Conservation (phyloP, 352 stramenopile species). For the Lagenidium sp. region DNA sequence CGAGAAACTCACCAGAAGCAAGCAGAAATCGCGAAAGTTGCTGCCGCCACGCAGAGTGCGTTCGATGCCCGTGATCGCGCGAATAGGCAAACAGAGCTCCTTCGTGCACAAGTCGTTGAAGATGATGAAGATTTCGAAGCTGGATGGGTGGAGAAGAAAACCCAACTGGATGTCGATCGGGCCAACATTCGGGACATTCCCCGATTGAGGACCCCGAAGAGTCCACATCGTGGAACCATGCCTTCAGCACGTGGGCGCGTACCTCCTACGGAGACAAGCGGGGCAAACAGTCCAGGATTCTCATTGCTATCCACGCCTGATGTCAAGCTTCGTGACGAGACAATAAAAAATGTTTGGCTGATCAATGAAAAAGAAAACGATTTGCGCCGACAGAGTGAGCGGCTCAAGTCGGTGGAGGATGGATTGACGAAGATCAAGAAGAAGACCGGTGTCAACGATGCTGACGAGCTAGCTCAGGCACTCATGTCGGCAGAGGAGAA, state of each 20-base stretch:
- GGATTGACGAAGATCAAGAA: conserved; percentile 84
- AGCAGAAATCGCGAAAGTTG: conserved; percentile 71
- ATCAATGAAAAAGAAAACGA: conserved; percentile 73
- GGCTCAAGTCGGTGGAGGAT: conserved; percentile 64
- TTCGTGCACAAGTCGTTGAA: conserved; percentile 66
- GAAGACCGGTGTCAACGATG: conserved; percentile 77
- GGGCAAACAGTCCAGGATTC: conserved; percentile 23
- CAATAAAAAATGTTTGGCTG: conserved; percentile 62
- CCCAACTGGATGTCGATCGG: conserved; percentile 77
- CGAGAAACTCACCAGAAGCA: conserved; percentile 81
- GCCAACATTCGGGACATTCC: conserved; percentile 72
- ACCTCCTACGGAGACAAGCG: conserved; percentile 5
- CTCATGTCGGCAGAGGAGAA: conserved; percentile 89
- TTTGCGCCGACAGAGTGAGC: conserved; percentile 59
- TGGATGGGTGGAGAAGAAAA: conserved; percentile 79
- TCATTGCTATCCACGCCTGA: conserved; percentile 55
- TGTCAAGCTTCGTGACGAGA: conserved; percentile 67
- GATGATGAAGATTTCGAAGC: conserved; percentile 80
- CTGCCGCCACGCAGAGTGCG: conserved; percentile 64
- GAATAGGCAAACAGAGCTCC: conserved; percentile 65
- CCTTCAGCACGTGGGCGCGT: conserved; percentile 4
- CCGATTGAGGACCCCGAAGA: conserved; percentile 50
- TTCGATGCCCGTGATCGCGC: conserved; percentile 80
- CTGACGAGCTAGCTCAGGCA: conserved; percentile 75
- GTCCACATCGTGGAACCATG: conserved; percentile 20